These are phyloP conservation scores for Penicillium crystallinum DNA, from an alignment of 495 filamentous ascomycete genomes.

Conservation along the genomic window DNA sequence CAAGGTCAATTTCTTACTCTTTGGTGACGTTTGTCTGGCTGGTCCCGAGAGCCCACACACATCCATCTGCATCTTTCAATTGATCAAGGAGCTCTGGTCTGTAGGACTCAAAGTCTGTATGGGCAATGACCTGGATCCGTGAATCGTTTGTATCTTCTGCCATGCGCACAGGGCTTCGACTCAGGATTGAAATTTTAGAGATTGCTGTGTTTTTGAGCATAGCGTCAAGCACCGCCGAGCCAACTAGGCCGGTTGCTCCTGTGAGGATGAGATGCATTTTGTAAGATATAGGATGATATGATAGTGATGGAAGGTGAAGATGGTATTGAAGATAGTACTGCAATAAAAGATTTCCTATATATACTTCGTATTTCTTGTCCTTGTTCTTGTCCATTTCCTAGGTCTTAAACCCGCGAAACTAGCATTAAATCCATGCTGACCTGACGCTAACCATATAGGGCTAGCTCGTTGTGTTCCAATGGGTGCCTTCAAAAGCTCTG, in stretches of 20 bases:
- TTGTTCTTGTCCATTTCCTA: background rate
- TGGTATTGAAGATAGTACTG: too few species aligned
- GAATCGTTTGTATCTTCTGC: constrained; percentile 52
- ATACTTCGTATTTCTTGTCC: too few species aligned
- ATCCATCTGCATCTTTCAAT: constrained; percentile 58
- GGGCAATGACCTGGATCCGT: constrained; percentile 55
- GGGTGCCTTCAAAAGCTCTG: too few species aligned
- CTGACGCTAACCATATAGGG: background rate
- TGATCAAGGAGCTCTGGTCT: constrained; percentile 49
- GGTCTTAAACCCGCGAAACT: background rate
- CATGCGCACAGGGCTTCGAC: constrained; percentile 58
- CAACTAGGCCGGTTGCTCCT: constrained; percentile 69
- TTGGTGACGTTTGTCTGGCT: constrained; percentile 53
- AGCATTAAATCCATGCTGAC: background rate
- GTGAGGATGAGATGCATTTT: constrained; percentile 70
- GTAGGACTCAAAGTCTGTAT: constrained; percentile 60
- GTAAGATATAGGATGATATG: background rate
- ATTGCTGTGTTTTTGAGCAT: constrained; percentile 55
- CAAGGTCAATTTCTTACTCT: constrained; percentile 51
- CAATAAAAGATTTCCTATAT: too few species aligned
- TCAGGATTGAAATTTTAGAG: constrained; percentile 61
- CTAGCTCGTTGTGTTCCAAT: background rate
- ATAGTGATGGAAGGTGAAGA: background rate
- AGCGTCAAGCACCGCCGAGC: constrained; percentile 56
- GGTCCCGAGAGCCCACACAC: constrained; percentile 68